Evolutionary conservation across 768 basidiomycete species (phyloP), one percentile per base, ranked within the genome.

Genomic region (Boletus barrowsii): DNA sequence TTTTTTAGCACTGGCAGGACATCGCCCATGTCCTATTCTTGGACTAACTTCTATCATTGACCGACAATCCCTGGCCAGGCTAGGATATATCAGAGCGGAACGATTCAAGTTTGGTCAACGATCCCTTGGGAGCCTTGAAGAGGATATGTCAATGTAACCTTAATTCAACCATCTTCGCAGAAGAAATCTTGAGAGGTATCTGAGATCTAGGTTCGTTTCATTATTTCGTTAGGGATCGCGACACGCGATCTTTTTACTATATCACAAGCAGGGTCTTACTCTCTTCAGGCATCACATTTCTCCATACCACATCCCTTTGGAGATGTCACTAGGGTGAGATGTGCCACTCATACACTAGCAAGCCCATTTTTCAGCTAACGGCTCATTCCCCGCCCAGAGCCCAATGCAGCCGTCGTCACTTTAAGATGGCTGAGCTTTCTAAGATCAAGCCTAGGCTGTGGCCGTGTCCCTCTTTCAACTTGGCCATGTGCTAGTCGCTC

Each of bases 151-250:
- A 29, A 29, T 29, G 29, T 7, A 30, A 32, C 40, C 24, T 41
- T 29, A 20, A 10, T 37, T 9, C 22, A 33, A 37, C 42, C 18
- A 10, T 37, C 53, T 30, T 14, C 30, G 20, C 33, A 33, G 24
- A 55, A 30, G 30, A 11, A 13, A 14, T 29, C n/a, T 35, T 26
- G 29, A 49, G 15, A 41, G 43, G 43, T 30, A 50, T 53, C 50
- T 54, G 20, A 51, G 64, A 60, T 64, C 24, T 24, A 53, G 53
- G 61, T 47, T 53, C 35, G 45, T 53, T 58, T 40, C 46, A 41
- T 63, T 22, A 35, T 32, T 33, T 54, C 54, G 39, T 44, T 37
- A 47, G 54, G 54, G 47, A 35, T 46, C 41, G 44, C 39, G 39
- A 53, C 57, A 55, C 42, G 51, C 46, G 53, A 47, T 33, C 22